Conservation (phyloP, 2,329 filamentous ascomycete species). For the Claviceps sorghi region DNA sequence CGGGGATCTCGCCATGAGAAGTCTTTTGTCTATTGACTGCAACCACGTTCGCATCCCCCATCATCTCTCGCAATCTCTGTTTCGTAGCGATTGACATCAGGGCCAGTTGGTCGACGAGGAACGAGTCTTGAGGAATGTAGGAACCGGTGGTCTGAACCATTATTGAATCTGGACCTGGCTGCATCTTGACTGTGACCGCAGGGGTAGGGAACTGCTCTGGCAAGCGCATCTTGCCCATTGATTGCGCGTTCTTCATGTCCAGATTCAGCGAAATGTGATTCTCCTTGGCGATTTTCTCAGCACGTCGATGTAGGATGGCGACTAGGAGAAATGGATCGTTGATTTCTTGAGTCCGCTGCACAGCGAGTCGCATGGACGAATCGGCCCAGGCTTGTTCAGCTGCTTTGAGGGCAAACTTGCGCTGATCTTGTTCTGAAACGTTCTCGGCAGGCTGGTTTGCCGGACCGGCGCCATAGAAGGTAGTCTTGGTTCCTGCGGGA, state of each 20-base stretch:
- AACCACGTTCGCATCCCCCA: slow-evolving; percentile 63
- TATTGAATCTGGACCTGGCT: slow-evolving; percentile 46
- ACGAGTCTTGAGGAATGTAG: slow-evolving; percentile 61
- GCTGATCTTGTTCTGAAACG: slow-evolving; percentile 34
- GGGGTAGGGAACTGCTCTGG: slow-evolving; percentile 36
- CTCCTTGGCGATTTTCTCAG: slow-evolving; percentile 42
- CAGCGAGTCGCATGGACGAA: slow-evolving; percentile 47
- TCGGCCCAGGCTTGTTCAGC: slow-evolving; percentile 51
- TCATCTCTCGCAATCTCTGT: slow-evolving; percentile 57
- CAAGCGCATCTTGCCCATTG: slow-evolving; percentile 33
- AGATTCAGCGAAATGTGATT: slow-evolving; percentile 41
- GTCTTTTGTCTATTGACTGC: slow-evolving; percentile 59
- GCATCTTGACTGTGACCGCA: slow-evolving; percentile 37
- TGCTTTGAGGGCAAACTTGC: slow-evolving; percentile 50
- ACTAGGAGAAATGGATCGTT: slow-evolving; percentile 59
- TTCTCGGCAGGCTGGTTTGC: slow-evolving; percentile 46
- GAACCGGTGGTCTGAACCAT: slow-evolving; percentile 49
- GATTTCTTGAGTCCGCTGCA: slow-evolving; percentile 52
- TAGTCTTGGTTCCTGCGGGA: slow-evolving; percentile 37
- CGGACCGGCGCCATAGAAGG: slow-evolving; percentile 50
- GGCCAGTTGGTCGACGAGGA: slow-evolving; percentile 67
- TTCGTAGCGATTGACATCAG: slow-evolving; percentile 72
- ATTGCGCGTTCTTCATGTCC: slow-evolving; percentile 34
- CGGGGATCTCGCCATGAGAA: slow-evolving; percentile 64
- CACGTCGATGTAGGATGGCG: slow-evolving; percentile 43